Percentiles rank a stretch among this genome's conserved stretches.
Evolutionary conservation across 352 stramenopile genomes (phyloP).

Genomic region (Phytophthora colocasiae): DNA sequence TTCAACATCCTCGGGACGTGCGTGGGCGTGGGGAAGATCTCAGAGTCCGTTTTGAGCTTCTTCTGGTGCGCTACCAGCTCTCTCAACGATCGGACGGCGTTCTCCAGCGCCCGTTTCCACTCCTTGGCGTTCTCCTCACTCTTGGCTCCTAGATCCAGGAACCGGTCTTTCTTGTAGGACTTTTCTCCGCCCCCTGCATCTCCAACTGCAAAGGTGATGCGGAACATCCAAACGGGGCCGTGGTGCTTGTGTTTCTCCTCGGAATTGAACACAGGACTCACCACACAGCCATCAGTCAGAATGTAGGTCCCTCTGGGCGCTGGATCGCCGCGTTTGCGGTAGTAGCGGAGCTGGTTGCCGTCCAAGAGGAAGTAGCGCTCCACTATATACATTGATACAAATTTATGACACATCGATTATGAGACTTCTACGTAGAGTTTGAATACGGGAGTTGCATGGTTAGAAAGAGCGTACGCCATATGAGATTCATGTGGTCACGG

Average conservation of each 20-base stretch:
- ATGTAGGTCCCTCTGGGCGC: conserved; percentile 86
- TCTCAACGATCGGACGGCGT: conserved; percentile 76
- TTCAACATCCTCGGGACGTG: conserved; percentile 75
- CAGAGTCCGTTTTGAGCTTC: conserved; percentile 79
- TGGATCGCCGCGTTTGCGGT: conserved; percentile 85
- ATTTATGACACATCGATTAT: conserved; percentile 22
- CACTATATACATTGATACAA: conserved; percentile 45
- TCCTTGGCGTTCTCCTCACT: conserved; percentile 82
- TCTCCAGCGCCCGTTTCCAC: conserved; percentile 84
- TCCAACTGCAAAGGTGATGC: conserved; percentile 87
- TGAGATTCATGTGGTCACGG: conserved; percentile 92
- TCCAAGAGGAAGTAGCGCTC: conserved; percentile 90
- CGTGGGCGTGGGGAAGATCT: conserved; percentile 74
- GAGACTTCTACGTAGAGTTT: conserved; percentile 3
- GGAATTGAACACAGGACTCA: conserved; percentile 86
- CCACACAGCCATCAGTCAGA: conserved; percentile 81
- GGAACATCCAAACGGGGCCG: conserved; percentile 89
- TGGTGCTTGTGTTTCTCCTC: conserved; percentile 92
- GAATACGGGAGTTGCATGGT: neutral
- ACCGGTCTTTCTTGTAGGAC: conserved; percentile 90
- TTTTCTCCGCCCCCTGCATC: conserved; percentile 70
- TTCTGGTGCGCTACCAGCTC: conserved; percentile 79
- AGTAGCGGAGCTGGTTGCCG: conserved; percentile 88
- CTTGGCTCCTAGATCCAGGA: conserved; percentile 87
- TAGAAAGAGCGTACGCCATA: conserved; percentile 72